phyloP scores from a whole-genome alignment of 306 rosid genomes.

The Prunus armeniaca region DNA sequence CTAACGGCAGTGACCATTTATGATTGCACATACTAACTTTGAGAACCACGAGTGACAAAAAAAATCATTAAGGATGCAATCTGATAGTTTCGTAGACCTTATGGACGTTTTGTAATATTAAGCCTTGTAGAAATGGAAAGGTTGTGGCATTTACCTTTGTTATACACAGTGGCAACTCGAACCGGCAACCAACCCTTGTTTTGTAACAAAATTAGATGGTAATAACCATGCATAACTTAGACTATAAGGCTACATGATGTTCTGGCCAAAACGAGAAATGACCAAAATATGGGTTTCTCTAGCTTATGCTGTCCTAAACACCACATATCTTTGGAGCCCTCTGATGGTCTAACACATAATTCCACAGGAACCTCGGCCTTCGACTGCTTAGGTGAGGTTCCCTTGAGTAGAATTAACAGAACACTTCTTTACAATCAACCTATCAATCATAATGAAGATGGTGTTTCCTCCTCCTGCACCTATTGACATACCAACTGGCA shows the following conservation, averaged over 20 bases:
- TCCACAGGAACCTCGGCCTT: background rate
- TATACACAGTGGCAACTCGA: slow-evolving; percentile 23
- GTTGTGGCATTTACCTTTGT: background rate
- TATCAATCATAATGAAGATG: slow-evolving; percentile 77
- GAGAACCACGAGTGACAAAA: too few relatives aligned
- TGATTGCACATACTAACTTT: too few relatives aligned
- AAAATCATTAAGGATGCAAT: too few relatives aligned
- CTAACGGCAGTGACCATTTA: too few relatives aligned
- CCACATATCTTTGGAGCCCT: slow-evolving; percentile 1
- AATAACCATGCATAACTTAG: slow-evolving; percentile 26
- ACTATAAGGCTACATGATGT: slow-evolving; percentile 18
- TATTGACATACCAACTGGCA: slow-evolving; percentile 80
- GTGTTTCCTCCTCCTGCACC: slow-evolving; percentile 73
- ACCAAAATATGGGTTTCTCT: background rate
- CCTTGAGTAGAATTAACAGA: background rate
- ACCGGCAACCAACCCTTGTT: slow-evolving; percentile 21
- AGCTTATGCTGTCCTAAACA: slow-evolving; percentile 15
- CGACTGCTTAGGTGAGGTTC: background rate
- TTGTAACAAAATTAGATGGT: slow-evolving; percentile 52
- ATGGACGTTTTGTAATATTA: too few relatives aligned
- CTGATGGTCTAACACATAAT: background rate
- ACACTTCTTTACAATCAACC: slow-evolving; percentile 31
- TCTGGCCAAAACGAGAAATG: background rate
- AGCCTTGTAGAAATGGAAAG: background rate
- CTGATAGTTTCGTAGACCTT: too few relatives aligned